Evolutionary conservation across 495 filamentous ascomycete species (phyloP).

Genomic region (Podospora pseudoanserina): DNA sequence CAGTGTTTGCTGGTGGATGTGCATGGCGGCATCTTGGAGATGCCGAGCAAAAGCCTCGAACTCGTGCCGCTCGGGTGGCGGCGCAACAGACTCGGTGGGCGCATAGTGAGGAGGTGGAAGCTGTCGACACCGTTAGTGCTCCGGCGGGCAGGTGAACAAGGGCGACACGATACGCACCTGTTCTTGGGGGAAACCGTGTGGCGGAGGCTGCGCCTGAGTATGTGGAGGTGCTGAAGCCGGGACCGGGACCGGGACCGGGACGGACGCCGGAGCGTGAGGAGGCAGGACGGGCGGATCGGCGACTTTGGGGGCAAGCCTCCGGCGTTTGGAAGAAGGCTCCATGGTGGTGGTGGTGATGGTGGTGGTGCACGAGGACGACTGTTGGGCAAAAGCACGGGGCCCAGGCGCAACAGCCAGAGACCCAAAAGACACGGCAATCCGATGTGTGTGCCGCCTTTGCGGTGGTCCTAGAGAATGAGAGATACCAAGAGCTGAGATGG

Average conservation of each 20-base stretch:
- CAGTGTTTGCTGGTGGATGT: constrained; percentile 51
- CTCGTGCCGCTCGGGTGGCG: constrained; percentile 44
- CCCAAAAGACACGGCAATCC: no score
- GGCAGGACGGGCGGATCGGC: constrained; percentile 24
- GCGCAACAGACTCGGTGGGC: constrained; percentile 21
- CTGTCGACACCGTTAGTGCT: constrained; percentile 20
- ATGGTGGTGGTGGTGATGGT: constrained; percentile 13
- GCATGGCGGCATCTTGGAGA: constrained; percentile 56
- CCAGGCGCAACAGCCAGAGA: no score
- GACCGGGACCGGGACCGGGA: constrained; percentile 5
- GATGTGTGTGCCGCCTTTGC: no score
- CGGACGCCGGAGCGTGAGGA: constrained; percentile 17
- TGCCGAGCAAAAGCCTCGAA: constrained; percentile 57
- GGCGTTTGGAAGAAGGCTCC: constrained; percentile 38
- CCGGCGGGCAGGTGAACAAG: not conserved
- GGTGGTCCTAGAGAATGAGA: no score
- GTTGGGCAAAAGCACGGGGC: not conserved
- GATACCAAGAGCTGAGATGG: no score
- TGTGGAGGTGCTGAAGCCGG: constrained; percentile 14
- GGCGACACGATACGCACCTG: constrained; percentile 23
- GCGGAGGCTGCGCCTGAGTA: constrained; percentile 21
- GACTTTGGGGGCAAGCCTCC: constrained; percentile 39
- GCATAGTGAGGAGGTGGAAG: constrained; percentile 25
- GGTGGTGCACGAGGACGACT: not conserved
- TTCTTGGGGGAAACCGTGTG: constrained; percentile 27